A percentile compares a stretch with the other conserved stretches of the same genome.
Evolutionary conservation across 179 eudicot species (phyloP).

Genomic region (Actinidia chinensis): DNA sequence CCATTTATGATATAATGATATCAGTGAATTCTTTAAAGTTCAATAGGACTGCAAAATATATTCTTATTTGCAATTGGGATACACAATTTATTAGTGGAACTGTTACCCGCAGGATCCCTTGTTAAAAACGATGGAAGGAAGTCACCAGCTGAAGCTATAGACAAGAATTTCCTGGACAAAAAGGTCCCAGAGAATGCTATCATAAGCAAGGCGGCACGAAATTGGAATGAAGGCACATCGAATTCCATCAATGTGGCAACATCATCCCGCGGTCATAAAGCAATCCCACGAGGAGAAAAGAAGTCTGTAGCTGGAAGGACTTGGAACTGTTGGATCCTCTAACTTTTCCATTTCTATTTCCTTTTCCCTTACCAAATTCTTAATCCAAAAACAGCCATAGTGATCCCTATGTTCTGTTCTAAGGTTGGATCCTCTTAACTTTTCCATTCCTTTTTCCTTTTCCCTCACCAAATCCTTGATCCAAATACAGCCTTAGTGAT

Average conservation of each 20-base stretch:
- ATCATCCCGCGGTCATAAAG: slow-evolving; percentile 22
- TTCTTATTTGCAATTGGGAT: neutral
- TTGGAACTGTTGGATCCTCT: neutral
- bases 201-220: slow-evolving; percentile 12
- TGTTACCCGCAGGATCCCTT: slow-evolving; percentile 25
- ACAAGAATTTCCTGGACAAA: slow-evolving; percentile 15
- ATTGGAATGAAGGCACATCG: slow-evolving; percentile 22
- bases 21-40: neutral
- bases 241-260: slow-evolving; percentile 14
- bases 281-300: slow-evolving; percentile 28
- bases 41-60: too few species aligned
- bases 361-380: too few species aligned
- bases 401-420: neutral
- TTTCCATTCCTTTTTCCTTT: too few species aligned
- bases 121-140: slow-evolving; percentile 13
- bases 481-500: too few species aligned
- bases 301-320: slow-evolving; percentile 22
- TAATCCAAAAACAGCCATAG: neutral
- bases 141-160: slow-evolving; percentile 10
- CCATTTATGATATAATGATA: neutral
- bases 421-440: too few species aligned
- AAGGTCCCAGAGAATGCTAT: slow-evolving; percentile 11
- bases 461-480: too few species aligned
- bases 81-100: neutral
- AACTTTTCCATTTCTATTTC: neutral